Conservation (phyloP, 2,329 filamentous ascomycete genomes). For the Camptophora hylomeconis region DNA sequence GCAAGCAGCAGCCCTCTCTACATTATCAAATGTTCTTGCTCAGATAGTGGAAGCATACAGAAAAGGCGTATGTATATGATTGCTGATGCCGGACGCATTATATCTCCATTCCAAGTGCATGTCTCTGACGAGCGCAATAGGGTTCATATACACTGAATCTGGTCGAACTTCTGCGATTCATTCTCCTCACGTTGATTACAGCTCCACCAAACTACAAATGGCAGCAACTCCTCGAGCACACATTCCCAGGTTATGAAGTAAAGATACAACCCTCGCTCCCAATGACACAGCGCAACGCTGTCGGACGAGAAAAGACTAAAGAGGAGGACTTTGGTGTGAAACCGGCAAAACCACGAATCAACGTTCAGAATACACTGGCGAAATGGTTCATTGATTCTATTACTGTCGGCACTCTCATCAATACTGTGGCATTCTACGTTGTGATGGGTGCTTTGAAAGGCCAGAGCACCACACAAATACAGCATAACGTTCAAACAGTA, state of each 20-base stretch:
- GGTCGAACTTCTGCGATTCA: slow-evolving; percentile 40
- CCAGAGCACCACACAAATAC: slow-evolving; percentile 20
- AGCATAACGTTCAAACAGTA: slow-evolving; percentile 23
- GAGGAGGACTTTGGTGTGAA: slow-evolving; percentile 7
- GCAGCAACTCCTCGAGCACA: slow-evolving; percentile 42
- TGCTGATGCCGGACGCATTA: background rate
- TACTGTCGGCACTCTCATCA: slow-evolving; percentile 42
- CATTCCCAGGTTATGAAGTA: slow-evolving; percentile 34
- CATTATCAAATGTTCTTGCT: slow-evolving; percentile 41
- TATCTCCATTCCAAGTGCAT: background rate
- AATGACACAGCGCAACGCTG: no score
- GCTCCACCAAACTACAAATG: slow-evolving; percentile 46
- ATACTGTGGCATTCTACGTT: slow-evolving; percentile 44
- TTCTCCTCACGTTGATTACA: slow-evolving; percentile 39
- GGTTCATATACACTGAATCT: slow-evolving; percentile 34
- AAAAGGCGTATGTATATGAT: slow-evolving; percentile 24
- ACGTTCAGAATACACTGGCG: slow-evolving; percentile 26
- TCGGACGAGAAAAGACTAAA: slow-evolving; percentile 6
- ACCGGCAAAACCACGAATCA: slow-evolving; percentile 15
- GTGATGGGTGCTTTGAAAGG: slow-evolving; percentile 40
- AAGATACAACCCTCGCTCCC: slow-evolving; percentile 10
- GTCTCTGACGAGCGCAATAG: slow-evolving; percentile 16
- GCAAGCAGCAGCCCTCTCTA: slow-evolving; percentile 40
- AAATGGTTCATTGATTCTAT: slow-evolving; percentile 44
- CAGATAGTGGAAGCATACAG: slow-evolving; percentile 41